Evolutionary conservation across 2,329 filamentous ascomycete genomes (phyloP), one percentile per base, ranked within the genome.

Genomic region (Teratosphaeria destructans): DNA sequence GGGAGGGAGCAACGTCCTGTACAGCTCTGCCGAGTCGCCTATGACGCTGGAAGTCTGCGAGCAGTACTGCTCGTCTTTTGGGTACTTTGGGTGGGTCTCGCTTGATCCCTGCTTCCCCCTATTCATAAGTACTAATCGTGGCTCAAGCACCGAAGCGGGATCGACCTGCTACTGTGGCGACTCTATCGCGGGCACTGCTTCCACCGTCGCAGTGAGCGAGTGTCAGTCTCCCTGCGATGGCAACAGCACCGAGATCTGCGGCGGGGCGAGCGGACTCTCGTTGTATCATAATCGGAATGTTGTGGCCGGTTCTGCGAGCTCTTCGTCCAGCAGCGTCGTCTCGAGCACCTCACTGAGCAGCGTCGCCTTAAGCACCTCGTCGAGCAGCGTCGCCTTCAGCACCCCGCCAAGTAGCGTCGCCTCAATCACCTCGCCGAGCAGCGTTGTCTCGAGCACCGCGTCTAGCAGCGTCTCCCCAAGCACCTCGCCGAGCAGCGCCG

Each of bases 71-170:
- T 37, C 37, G 16, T 47, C 49, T n/a, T 61, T 53, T 35, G 23
- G 11, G 5, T 61, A 59, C 35, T 61, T 61, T 37, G 71, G 70
- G 35, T 39, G 16, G 10, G 35, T 23, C 35, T 39, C 3, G 10
- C 8, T 11, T 11, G 35, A 39, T 10, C 3, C 6, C 3, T 6
- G 10, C 35, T 39, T 39, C 3, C 8, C 35, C 4, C n/a, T 39
- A 2, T 23, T 23, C 35, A 39, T 11, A 39, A 12, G 4, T 39
- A 14, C 35, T 39, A 6, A 39, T 39, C 10, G 16, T 14, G 7
- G 34, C 34, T 39, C 35, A 10, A 39, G 35, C 11, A 39, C 35
- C 4, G 35, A 39, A 39, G 35, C 35, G 10, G 35, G 35, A 39
- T 39, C 35, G 35, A 8, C 35, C 16, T 39, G 35, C 35, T 39